These are phyloP conservation scores for Dissophora globulifera DNA, from an alignment of 192 early-diverging fungal genomes.

Conservation along the genomic window DNA sequence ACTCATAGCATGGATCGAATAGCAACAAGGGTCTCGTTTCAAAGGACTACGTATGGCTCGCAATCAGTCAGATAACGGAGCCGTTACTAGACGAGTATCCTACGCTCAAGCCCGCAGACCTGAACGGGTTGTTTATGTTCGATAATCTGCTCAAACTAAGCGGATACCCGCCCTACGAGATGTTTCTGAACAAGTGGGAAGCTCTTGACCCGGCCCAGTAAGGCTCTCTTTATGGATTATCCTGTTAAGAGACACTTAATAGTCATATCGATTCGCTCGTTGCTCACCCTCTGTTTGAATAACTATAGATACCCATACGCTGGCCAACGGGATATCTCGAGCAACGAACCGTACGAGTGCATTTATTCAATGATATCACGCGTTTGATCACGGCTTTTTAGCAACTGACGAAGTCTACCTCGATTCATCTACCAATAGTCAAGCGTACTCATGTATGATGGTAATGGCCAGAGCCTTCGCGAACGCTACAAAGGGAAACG, in stretches of 20 bases:
- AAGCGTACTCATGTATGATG: conserved; percentile 68
- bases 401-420: neutral
- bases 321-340: conserved; percentile 56
- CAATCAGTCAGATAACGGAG: conserved; percentile 52
- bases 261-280: too few relatives aligned
- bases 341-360: conserved; percentile 57
- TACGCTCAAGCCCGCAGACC: conserved; percentile 34
- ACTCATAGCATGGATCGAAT: neutral
- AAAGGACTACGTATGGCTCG: conserved; percentile 57
- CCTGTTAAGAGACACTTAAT: too few relatives aligned
- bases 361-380: too few relatives aligned
- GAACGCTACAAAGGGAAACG: conserved; percentile 37
- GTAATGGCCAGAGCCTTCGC: conserved; percentile 60
- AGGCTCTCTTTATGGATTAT: neutral
- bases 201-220: conserved; percentile 47
- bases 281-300: too few relatives aligned
- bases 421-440: conserved; percentile 29
- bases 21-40: conserved; percentile 40
- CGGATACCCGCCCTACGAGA: conserved; percentile 61
- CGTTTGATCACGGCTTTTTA: neutral
- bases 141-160: conserved; percentile 57
- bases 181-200: conserved; percentile 58
- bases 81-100: conserved; percentile 19
- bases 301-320: conserved; percentile 55
- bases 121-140: conserved; percentile 59